These are phyloP conservation scores for Erythrobasidium hasegawianum DNA, from an alignment of 1,284 basidiomycete genomes.

Conservation along the genomic window DNA sequence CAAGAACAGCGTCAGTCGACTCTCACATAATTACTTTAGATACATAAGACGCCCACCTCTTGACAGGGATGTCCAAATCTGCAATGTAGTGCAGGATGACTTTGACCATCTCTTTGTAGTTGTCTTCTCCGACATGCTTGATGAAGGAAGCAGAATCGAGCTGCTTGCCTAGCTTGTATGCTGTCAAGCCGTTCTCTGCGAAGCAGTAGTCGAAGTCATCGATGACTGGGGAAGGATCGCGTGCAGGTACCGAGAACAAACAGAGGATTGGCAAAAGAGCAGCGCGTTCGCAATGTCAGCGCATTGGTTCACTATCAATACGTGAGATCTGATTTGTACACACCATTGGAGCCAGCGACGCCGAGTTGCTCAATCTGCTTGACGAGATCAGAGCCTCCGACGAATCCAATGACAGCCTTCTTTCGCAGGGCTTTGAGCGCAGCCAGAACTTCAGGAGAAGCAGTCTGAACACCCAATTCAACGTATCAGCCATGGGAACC, in stretches of 20 bases:
- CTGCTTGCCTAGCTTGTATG: constrained; percentile 73
- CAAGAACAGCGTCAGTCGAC: neutral
- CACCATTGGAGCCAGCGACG: constrained; percentile 50
- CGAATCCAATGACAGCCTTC: constrained; percentile 73
- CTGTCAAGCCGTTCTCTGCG: constrained; percentile 90
- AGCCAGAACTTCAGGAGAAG: constrained; percentile 64
- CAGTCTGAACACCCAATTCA: constrained; percentile 52
- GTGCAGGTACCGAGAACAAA: too few species aligned
- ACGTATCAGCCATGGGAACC: neutral
- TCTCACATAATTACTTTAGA: neutral
- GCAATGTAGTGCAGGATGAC: constrained; percentile 89
- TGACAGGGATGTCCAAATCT: constrained; percentile 88
- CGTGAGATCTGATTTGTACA: constrained; percentile 8
- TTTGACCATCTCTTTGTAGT: constrained; percentile 87
- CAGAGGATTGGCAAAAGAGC: too few species aligned
- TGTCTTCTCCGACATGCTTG: constrained; percentile 83
- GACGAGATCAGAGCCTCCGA: constrained; percentile 78
- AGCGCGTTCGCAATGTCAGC: neutral
- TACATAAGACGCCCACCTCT: constrained; percentile 63
- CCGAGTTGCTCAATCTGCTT: constrained; percentile 83
- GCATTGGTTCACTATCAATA: neutral
- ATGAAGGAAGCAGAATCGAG: constrained; percentile 84
- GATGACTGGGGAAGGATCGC: constrained; percentile 59
- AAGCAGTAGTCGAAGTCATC: constrained; percentile 88
- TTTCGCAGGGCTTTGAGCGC: constrained; percentile 66